These are phyloP conservation scores for Neospora caninum DNA, from an alignment of 169 alveolate genomes.

Conservation along the genomic window DNA sequence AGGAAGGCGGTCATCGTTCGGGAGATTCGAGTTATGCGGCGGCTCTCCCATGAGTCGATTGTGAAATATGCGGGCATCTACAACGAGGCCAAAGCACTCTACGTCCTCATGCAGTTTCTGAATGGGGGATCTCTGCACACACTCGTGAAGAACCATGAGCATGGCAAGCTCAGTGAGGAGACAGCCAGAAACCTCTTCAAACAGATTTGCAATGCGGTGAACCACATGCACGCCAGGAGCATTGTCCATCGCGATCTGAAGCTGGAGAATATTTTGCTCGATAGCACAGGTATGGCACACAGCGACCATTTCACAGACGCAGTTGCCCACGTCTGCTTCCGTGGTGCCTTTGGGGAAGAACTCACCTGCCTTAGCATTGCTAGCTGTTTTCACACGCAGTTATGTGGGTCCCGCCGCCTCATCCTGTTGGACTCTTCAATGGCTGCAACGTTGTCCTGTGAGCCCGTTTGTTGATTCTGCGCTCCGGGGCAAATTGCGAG, in stretches of 20 bases:
- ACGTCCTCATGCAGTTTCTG: slow-evolving; percentile 82
- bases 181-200: slow-evolving; percentile 76
- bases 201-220: slow-evolving; percentile 76
- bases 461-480: neutral
- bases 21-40: slow-evolving; percentile 82
- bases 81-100: slow-evolving; percentile 61
- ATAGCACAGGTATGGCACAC: slow-evolving; percentile 70
- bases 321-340: neutral
- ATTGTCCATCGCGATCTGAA: slow-evolving; percentile 89
- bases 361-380: neutral
- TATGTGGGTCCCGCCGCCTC: neutral
- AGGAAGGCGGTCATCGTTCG: slow-evolving; percentile 81
- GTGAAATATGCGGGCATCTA: slow-evolving; percentile 73
- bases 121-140: slow-evolving; percentile 84
- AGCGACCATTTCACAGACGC: neutral
- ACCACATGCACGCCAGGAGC: slow-evolving; percentile 79
- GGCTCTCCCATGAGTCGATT: slow-evolving; percentile 78
- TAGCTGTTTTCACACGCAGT: neutral
- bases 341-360: neutral
- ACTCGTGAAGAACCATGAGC: slow-evolving; percentile 75
- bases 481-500: neutral
- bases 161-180: slow-evolving; percentile 79
- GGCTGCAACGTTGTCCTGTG: neutral
- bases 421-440: neutral
- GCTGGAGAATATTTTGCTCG: slow-evolving; percentile 83